Base-by-base conservation (phyloP, 1,284 basidiomycete genomes). In the Apiotrichum gracile region DNA sequence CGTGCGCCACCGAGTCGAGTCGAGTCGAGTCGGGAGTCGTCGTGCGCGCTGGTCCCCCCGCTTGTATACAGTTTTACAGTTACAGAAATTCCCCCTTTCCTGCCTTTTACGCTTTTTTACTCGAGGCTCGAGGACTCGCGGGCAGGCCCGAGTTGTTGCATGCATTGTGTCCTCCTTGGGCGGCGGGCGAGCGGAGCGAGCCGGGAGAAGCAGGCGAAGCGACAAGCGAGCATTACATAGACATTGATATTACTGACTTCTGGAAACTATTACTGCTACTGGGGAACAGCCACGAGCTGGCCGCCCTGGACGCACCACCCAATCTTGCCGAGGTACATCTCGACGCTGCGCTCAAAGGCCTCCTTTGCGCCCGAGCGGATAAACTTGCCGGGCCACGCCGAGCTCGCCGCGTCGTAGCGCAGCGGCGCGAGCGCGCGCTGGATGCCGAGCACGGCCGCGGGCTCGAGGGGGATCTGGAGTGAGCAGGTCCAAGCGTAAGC, bases 391-490 rank as follows among this genome's bases (percentile, higher is more conserved):
- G 69, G 72, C 74, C 74, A 75, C 6, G 66, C 63, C 5, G 65
- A 67, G 17, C 65, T 66, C 5, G 69, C 72, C 52, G 71, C 66
- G 14, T 55, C 52, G 52, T 67, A 75, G 3, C 61, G 41, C 19
- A 72, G 17, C 14, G 40, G 17, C 19, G 61, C 42, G 5, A 74
- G 42, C 2, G 50, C 45, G 6, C 58, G 24, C 17, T 60, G 49
- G 37, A 75, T 66, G 5, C 47, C 29, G 10, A 67, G 43, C 10
- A 69, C 64, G 5, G 64, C 61, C 17, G 56, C 35, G 1, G 74
- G 72, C 14, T 65, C 59, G 14, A 75, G 59, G 2, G 74, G 74
- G 41, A 75, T 73, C 68, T 72, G 49, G 22, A 16, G 33, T 34
- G n/a, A n/a, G n/a, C n/a, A n/a, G n/a, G n/a, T n/a, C n/a, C n/a